phyloP scores from a whole-genome alignment of 768 basidiomycete genomes.

The Vishniacozyma victoriae region DNA sequence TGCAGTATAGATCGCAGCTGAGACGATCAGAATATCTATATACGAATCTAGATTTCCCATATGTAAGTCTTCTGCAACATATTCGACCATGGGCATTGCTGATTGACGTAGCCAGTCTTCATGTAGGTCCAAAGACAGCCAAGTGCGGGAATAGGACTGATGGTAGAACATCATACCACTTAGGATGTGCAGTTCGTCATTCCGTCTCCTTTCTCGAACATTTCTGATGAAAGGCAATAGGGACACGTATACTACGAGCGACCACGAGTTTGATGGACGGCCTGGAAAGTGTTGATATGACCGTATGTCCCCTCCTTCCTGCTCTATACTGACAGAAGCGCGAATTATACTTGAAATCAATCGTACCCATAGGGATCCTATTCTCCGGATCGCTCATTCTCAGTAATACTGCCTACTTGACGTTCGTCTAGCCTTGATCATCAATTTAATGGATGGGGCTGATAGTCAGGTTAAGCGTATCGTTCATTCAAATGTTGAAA shows the following conservation, averaged over 20 bases:
- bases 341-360: conserved; percentile 63
- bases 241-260: conserved; percentile 35
- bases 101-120: conserved; percentile 39
- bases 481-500: conserved; percentile 56
- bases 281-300: conserved; percentile 41
- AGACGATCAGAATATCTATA: conserved; percentile 47
- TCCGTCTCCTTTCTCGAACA: neutral
- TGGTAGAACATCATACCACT: conserved; percentile 37
- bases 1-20: neutral
- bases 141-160: neutral
- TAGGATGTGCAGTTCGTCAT: conserved; percentile 38
- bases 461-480: conserved; percentile 56
- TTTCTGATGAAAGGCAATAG: conserved; percentile 27
- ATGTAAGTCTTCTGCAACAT: conserved; percentile 64
- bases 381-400: conserved; percentile 89
- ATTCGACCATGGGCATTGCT: conserved; percentile 52
- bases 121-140: conserved; percentile 16
- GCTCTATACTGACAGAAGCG: conserved; percentile 6
- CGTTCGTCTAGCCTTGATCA: conserved; percentile 13
- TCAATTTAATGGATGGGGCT: neutral
- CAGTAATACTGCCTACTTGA: conserved; percentile 76
- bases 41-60: conserved; percentile 75
- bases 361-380: conserved; percentile 86
- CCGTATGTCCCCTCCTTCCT: conserved; percentile 14
- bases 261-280: conserved; percentile 44